A percentile compares a stretch with the other conserved stretches of the same genome.
These are phyloP conservation scores for Phytophthora aleatoria DNA, from an alignment of 352 stramenopile species.

Conservation along the genomic window DNA sequence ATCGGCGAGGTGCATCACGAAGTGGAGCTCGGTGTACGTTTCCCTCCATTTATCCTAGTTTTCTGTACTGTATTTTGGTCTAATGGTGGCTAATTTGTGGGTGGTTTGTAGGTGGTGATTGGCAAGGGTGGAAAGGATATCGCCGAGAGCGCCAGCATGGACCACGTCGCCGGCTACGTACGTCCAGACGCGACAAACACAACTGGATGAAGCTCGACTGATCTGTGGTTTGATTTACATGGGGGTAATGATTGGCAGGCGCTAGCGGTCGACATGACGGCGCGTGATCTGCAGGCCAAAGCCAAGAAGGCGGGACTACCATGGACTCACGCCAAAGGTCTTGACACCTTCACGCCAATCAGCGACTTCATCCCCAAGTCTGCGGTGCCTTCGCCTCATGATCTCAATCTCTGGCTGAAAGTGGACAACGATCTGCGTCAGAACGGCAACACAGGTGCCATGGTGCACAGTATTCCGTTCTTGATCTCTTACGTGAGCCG, in stretches of 20 bases:
- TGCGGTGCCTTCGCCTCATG: slow-evolving; percentile 57
- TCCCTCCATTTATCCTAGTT: background rate
- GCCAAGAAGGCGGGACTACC: slow-evolving; percentile 77
- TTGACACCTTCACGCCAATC: slow-evolving; percentile 84
- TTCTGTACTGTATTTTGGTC: background rate
- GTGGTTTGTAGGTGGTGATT: slow-evolving; percentile 58
- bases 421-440: slow-evolving; percentile 79
- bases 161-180: slow-evolving; percentile 74
- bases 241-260: slow-evolving; percentile 26
- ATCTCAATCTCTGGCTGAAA: slow-evolving; percentile 84
- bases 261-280: slow-evolving; percentile 85
- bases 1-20: slow-evolving; percentile 85
- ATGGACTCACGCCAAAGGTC: slow-evolving; percentile 79
- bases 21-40: slow-evolving; percentile 76
- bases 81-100: background rate
- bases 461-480: slow-evolving; percentile 83
- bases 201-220: background rate
- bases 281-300: slow-evolving; percentile 74
- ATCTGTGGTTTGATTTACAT: slow-evolving; percentile 1
- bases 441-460: slow-evolving; percentile 72
- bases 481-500: slow-evolving; percentile 78
- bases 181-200: background rate
- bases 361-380: slow-evolving; percentile 82
- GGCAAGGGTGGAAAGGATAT: slow-evolving; percentile 71
- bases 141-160: slow-evolving; percentile 59